Base-by-base conservation (phyloP, 1,139 yeast species). In the Kodamaea derodonti region DNA sequence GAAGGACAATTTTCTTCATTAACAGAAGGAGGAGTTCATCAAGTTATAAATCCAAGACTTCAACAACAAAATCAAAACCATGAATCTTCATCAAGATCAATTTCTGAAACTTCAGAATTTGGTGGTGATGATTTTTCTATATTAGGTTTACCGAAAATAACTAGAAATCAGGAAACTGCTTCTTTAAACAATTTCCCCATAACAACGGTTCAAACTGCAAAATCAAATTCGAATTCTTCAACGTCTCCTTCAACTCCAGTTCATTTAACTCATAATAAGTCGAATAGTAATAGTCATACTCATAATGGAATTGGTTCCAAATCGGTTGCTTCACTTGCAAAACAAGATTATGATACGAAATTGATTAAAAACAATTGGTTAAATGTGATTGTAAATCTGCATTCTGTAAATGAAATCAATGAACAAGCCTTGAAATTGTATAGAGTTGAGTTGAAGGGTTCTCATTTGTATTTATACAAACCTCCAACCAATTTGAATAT, bases 401-500 rank as follows among this genome's bases (percentile, higher is more conserved):
- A 58, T 37, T 43, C 57, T 17, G 51, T 51, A 23, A 51, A 47
- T 24, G 70, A 67, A 28, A 67, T 67, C 36, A 52, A 55, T 35
- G 74, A 65, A 29, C 62, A 59, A 15, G 53, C 60, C 25, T 52
- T 72, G 46, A 70, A 69, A 42, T 50, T 82, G 24, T 75, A 62
- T 45, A 66, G 82, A 37, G 84, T 80, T 0, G 88, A 81, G 51
- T 60, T 84, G 42, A 75, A 69, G 46, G 94, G 94, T 7, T 71
- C 85, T 1, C 68, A 69, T 34, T 54, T 84, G 36, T 67, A 68
- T 41, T 52, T 84, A 17, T 80, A 72, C 58, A 80, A 75, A 48
- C 65, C 78, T 6, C 76, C 79, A 1, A 52, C 66, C 9, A 73
- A 62, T 27, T 44, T 72, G 29, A 72, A 67, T 47, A 69, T 76